Conservation (phyloP, 495 filamentous ascomycete species). For the Penicillium mononematosum region DNA sequence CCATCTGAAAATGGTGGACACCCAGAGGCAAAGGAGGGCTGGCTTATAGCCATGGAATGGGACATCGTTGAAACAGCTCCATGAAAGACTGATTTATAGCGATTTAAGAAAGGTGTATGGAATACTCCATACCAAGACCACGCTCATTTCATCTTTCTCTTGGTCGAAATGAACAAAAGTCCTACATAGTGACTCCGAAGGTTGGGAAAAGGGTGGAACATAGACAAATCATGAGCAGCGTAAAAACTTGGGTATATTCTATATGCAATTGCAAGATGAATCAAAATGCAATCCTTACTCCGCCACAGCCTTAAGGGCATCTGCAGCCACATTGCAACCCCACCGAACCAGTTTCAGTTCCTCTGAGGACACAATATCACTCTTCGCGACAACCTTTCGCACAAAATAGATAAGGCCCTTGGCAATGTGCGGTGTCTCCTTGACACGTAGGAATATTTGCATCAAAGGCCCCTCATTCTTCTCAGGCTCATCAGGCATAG, state of each 20-base stretch:
- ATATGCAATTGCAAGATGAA: constrained; percentile 17
- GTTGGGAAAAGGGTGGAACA: neutral
- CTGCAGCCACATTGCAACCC: constrained; percentile 65
- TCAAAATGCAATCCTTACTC: constrained; percentile 20
- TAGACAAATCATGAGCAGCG: neutral
- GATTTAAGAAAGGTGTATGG: neutral
- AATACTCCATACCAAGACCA: too few relatives aligned
- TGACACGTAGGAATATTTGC: constrained; percentile 61
- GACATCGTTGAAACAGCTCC: constrained; percentile 26
- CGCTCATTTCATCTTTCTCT: neutral
- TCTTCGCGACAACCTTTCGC: constrained; percentile 70
- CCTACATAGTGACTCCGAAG: neutral
- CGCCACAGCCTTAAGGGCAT: constrained; percentile 54
- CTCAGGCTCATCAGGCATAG: constrained; percentile 24
- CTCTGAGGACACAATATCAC: constrained; percentile 66
- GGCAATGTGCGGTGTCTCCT: constrained; percentile 60
- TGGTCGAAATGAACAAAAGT: neutral
- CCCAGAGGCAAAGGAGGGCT: constrained; percentile 13
- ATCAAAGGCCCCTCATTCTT: constrained; percentile 56
- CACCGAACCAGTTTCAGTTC: constrained; percentile 59
- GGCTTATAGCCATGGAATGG: constrained; percentile 47
- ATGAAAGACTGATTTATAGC: neutral
- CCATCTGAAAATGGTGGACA: neutral
- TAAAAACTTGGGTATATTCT: constrained; percentile 28
- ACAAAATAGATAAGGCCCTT: constrained; percentile 76